A percentile compares a stretch with the other conserved stretches of the same genome.
Evolutionary conservation across 257 asterid species (phyloP).

Genomic region (Ehretia macrophylla): DNA sequence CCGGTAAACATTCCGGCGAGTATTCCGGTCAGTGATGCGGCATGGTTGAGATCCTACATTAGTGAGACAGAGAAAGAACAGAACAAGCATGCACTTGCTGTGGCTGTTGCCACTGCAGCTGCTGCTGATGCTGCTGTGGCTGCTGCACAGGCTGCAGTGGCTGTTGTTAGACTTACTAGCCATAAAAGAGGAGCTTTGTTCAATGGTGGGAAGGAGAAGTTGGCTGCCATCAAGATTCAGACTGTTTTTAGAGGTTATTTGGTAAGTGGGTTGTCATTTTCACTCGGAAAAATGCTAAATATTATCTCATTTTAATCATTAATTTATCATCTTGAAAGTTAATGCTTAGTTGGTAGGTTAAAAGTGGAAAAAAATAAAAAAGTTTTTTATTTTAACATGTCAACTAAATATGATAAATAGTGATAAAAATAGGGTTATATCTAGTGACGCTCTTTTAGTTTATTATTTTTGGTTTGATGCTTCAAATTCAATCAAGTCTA

Average conservation of each 20-base stretch:
- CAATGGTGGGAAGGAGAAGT: constrained; percentile 45
- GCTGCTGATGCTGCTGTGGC: constrained; percentile 97
- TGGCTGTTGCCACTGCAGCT: constrained; percentile 90
- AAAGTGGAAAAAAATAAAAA: no score
- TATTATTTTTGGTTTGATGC: no score
- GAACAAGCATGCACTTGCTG: constrained; percentile 75
- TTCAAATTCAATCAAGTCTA: no score
- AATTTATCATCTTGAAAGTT: no score
- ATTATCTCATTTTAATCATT: no score
- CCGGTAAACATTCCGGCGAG: no score
- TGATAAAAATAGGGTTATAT: no score
- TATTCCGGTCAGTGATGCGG: constrained; percentile 33
- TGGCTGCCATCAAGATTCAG: constrained; percentile 78
- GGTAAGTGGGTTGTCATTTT: constrained; percentile 40
- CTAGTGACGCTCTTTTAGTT: no score
- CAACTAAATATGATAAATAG: no score
- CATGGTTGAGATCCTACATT: constrained; percentile 67
- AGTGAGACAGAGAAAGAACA: constrained; percentile 63
- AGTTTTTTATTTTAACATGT: no score
- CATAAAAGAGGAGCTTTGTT: constrained; percentile 51
- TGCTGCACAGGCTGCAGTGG: constrained; percentile 96
- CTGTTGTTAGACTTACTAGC: constrained; percentile 85
- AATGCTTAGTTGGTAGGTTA: no score
- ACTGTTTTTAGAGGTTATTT: constrained; percentile 72
- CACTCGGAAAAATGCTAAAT: no score